phyloP scores from a whole-genome alignment of 225 moss, liverwort and hornwort genomes.

The Ulota crispa region DNA sequence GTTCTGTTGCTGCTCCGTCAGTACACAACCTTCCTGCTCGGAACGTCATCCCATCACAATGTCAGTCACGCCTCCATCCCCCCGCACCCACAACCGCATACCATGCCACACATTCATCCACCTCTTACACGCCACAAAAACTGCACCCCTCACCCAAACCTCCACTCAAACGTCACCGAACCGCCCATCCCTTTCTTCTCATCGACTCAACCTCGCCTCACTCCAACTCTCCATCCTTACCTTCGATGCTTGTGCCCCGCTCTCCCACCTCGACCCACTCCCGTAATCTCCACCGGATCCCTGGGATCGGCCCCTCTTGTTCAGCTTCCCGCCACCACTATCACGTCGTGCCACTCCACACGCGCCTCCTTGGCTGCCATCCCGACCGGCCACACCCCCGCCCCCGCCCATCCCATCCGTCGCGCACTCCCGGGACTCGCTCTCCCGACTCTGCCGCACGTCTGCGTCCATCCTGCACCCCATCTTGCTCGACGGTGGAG shows the following conservation, averaged over 20 bases:
- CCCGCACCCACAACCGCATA: background rate
- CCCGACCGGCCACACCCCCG: conserved; percentile 40
- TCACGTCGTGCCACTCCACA: conserved; percentile 37
- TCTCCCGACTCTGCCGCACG: conserved; percentile 21
- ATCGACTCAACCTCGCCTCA: accelerated
- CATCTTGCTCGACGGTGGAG: conserved; percentile 65
- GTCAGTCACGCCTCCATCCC: background rate
- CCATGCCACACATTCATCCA: background rate
- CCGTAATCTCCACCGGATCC: conserved; percentile 49
- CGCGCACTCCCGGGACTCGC: conserved; percentile 41
- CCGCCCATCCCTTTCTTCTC: background rate
- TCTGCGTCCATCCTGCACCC: conserved; percentile 52
- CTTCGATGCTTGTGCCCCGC: conserved; percentile 37
- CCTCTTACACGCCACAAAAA: background rate
- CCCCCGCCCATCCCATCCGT: conserved; percentile 24
- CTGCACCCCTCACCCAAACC: background rate
- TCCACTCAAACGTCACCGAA: too few relatives aligned
- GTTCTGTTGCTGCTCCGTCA: conserved; percentile 88
- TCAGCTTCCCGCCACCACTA: conserved; percentile 39
- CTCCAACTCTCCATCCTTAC: conserved; percentile 10
- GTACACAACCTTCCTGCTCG: conserved; percentile 66
- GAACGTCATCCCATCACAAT: conserved; percentile 34
- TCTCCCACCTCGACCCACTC: conserved; percentile 35
- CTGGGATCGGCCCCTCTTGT: conserved; percentile 79
- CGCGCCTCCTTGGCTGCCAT: conserved; percentile 55